A percentile compares a stretch with the other conserved stretches of the same genome.
These are phyloP conservation scores for Trametes elegans DNA, from an alignment of 768 basidiomycete genomes.

Conservation along the genomic window DNA sequence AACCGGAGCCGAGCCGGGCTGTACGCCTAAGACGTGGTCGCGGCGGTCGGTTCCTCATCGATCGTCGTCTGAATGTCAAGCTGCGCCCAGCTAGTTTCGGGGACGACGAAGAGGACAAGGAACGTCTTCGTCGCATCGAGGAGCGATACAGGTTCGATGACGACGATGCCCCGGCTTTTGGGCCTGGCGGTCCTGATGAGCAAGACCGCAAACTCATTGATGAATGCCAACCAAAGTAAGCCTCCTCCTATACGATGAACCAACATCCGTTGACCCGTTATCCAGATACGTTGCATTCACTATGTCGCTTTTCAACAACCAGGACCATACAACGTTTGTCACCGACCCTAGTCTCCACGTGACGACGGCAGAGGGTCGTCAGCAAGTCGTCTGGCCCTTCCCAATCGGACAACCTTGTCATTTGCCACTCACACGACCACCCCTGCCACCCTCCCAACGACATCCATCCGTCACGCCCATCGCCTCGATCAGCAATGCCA, in stretches of 20 bases:
- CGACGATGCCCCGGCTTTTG: conserved; percentile 57
- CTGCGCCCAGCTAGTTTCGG: conserved; percentile 20
- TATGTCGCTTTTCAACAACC: conserved; percentile 52
- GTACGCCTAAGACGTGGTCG: conserved; percentile 80
- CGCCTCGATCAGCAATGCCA: conserved; percentile 11
- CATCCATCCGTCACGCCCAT: conserved; percentile 16
- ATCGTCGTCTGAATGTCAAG: conserved; percentile 12
- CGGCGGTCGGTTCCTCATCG: conserved; percentile 83
- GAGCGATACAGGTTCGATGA: conserved; percentile 70
- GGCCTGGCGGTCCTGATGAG: conserved; percentile 62
- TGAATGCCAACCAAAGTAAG: conserved; percentile 59
- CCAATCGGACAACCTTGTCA: conserved; percentile 32
- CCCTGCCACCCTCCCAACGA: conserved; percentile 1
- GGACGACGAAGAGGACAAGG: conserved; percentile 36
- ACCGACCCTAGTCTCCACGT: conserved; percentile 51
- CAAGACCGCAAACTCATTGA: conserved; percentile 68
- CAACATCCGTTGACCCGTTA: not conserved
- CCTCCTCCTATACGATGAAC: not conserved
- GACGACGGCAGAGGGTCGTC: conserved; percentile 47
- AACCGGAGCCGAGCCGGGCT: conserved; percentile 33
- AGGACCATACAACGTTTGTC: conserved; percentile 35
- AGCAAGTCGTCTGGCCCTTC: conserved; percentile 50
- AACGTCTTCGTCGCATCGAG: conserved; percentile 41
- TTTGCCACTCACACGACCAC: conserved; percentile 18
- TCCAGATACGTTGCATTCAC: conserved; percentile 49